Percentiles rank a stretch among this genome's conserved stretches.
Evolutionary conservation across 2,329 filamentous ascomycete species (phyloP).

Genomic region (Fusarium pininemorale): DNA sequence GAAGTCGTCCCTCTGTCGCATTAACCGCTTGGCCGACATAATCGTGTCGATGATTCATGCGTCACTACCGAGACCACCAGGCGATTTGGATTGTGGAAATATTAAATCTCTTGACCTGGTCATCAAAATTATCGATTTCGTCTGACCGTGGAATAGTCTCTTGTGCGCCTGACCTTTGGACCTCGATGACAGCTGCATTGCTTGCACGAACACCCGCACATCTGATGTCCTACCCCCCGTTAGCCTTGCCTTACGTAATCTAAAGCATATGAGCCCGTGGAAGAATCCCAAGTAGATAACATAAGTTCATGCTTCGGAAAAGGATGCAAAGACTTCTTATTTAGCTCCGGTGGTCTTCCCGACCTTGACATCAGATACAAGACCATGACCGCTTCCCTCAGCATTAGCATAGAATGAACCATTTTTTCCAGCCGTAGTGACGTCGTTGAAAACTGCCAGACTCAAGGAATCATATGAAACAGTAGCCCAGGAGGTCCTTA

Average conservation of each 20-base stretch:
- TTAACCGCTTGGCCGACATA: rapidly evolving
- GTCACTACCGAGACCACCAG: background rate
- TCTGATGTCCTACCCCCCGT: background rate
- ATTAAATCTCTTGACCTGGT: background rate
- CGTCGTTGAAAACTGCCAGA: too few species aligned
- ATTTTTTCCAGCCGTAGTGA: too few species aligned
- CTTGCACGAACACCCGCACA: background rate
- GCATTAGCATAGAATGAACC: too few species aligned
- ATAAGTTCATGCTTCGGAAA: too few species aligned
- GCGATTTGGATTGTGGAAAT: background rate
- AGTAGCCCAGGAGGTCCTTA: too few species aligned
- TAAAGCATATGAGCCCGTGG: background rate
- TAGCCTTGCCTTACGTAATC: too few species aligned
- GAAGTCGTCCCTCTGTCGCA: background rate
- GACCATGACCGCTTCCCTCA: too few species aligned
- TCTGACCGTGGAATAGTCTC: background rate
- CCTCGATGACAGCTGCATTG: background rate
- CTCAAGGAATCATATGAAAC: too few species aligned
- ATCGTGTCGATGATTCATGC: background rate
- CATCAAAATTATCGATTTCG: background rate
- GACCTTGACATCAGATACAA: too few species aligned
- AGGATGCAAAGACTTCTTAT: too few species aligned
- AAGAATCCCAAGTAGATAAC: background rate
- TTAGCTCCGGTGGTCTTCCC: too few species aligned
- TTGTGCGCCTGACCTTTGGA: background rate